A percentile compares a stretch with the other conserved stretches of the same genome.
Conservation (phyloP, 2,329 filamentous ascomycete species). For the Colletotrichum sidae region DNA sequence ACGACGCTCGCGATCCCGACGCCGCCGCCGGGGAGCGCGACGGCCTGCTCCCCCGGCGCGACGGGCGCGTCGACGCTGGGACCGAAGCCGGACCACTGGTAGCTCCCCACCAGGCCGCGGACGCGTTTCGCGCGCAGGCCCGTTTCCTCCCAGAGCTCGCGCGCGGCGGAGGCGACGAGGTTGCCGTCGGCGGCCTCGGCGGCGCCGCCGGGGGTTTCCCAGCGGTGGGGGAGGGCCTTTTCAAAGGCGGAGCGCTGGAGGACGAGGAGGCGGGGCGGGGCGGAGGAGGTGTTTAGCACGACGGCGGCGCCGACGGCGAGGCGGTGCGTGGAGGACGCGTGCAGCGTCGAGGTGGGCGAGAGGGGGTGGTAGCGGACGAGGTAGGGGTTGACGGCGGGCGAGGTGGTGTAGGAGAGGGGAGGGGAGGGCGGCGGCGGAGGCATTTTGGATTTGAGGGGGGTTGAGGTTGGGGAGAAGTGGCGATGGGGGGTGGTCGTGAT, state of each 20-base stretch:
- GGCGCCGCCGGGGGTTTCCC: conserved; percentile 64
- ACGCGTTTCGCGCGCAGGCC: conserved; percentile 56
- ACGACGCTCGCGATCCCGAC: conserved; percentile 8
- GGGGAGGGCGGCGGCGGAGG: conserved; percentile 30
- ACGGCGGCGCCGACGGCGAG: conserved; percentile 37
- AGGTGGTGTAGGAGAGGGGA: conserved; percentile 32
- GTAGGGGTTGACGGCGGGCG: conserved; percentile 20
- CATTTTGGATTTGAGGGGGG: conserved; percentile 14
- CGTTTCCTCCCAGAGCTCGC: conserved; percentile 63
- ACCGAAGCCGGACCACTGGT: conserved; percentile 33
- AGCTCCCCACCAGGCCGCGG: conserved; percentile 49
- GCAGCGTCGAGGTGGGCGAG: neutral
- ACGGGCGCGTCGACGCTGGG: conserved; percentile 10
- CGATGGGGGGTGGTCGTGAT: neutral
- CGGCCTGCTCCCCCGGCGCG: conserved; percentile 37
- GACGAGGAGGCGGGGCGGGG: conserved; percentile 49
- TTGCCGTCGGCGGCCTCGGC: conserved; percentile 51
- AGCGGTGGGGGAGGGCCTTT: conserved; percentile 47
- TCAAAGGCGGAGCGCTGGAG: conserved; percentile 54
- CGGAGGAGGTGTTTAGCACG: conserved; percentile 21
- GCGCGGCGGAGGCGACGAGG: conserved; percentile 57
- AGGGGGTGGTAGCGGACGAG: conserved; percentile 29
- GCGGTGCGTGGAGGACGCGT: conserved; percentile 16
- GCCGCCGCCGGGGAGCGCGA: conserved; percentile 19
- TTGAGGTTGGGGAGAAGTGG: neutral